Evolutionary conservation across 345 rosid genomes (phyloP).

Genomic region (Kernera saxatilis): DNA sequence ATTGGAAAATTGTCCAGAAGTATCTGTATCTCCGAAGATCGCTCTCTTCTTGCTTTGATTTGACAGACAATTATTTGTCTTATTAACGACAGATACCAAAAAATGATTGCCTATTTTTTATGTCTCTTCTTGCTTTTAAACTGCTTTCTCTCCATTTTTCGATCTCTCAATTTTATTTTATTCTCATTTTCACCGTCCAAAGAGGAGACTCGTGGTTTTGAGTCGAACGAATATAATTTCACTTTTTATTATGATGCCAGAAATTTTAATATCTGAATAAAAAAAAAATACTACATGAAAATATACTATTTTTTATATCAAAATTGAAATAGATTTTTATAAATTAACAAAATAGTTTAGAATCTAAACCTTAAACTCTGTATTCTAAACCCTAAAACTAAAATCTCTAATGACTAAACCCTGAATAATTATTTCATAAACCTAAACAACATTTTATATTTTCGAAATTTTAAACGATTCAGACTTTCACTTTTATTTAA

Average conservation of each 20-base stretch:
- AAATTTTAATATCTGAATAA: not conserved
- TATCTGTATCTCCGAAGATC: not conserved
- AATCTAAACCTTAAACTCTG: too few species aligned
- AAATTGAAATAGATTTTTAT: not conserved
- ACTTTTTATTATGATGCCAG: not conserved
- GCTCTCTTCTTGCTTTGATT: slow-evolving; percentile 5
- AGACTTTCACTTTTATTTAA: too few species aligned
- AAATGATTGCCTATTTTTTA: not conserved
- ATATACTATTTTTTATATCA: not conserved
- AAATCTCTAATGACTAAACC: too few species aligned
- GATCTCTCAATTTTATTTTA: not conserved
- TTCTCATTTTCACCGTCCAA: slow-evolving; percentile 26
- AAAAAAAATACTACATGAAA: not conserved
- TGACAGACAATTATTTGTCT: slow-evolving; percentile 1
- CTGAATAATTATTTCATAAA: too few species aligned
- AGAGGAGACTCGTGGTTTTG: not conserved
- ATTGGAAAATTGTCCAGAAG: not conserved
- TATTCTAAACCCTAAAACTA: too few species aligned
- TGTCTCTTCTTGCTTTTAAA: not conserved
- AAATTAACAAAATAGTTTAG: not conserved
- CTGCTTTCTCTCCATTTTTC: not conserved
- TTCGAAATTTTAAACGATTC: too few species aligned
- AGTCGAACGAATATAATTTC: not conserved
- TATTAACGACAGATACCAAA: not conserved
- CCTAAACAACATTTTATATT: too few species aligned